Base-by-base conservation (phyloP, 768 basidiomycete species). In the Suillus placidus region DNA sequence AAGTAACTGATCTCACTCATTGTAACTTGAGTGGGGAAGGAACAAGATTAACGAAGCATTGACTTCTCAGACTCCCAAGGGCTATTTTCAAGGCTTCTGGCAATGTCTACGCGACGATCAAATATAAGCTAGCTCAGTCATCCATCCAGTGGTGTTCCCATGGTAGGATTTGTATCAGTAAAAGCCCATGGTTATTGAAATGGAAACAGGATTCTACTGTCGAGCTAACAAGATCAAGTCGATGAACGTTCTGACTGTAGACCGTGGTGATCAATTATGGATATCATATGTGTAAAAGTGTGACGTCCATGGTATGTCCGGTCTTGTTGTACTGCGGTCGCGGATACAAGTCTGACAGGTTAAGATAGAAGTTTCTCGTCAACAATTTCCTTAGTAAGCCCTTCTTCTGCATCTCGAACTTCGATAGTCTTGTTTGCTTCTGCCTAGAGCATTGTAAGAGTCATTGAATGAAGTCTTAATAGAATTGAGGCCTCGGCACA, bases 381-480 rank as follows among this genome's bases (percentile, higher is more conserved):
- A 51, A 97, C 83, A 10, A 71, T 75, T 42, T 90, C 86, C 72
- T 88, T 89, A 26, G 94, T 95, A 35, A 97, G 80, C 52, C 86
- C 84, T 69, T 96, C 95, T 3, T 89, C 83, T 0, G 93, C 94
- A 63, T 97, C 95, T 34, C 88, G 79, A 38, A 95, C 80, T 69
- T 96, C 93, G 63, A 97, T 84, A 7, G 93, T 87, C 76, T 91
- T 93, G 80, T 84, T 87, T 42, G 92, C 84, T 67, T 91, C 90
- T 47, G 87, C 89, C 92, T 94, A 68, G 6, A 71, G 47, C 16
- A 23, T 68, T 26, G 51, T 56, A 62, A 66, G 52, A 6, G 16
- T n/a, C n/a, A 37, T 60, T 52, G 5, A 66, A 20, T 26, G 26
- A 65, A 16, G 56, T 30, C 14, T 30, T 18, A 49, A 49, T 56